A percentile compares a stretch with the other conserved stretches of the same genome.
These are phyloP conservation scores for Pseudoperonospora humuli DNA, from an alignment of 352 stramenopile genomes.

Conservation along the genomic window DNA sequence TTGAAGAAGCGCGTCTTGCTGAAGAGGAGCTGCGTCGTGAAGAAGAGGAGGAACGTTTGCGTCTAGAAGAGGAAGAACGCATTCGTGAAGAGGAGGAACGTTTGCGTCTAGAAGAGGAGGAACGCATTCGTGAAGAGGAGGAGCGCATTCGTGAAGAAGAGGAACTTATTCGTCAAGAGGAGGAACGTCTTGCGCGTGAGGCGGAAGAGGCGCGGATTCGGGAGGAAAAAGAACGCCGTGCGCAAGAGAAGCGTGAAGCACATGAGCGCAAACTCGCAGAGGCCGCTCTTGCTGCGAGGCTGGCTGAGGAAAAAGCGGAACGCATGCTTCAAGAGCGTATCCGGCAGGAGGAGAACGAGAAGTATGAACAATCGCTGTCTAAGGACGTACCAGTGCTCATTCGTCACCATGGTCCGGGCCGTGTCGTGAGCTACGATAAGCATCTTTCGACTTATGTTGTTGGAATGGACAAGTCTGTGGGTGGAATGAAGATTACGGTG, in stretches of 20 bases:
- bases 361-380: conserved; percentile 81
- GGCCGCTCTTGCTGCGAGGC: conserved; percentile 33
- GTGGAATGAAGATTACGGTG: conserved; percentile 63
- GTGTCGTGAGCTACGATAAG: conserved; percentile 73
- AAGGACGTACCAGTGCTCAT: conserved; percentile 84
- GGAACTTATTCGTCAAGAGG: conserved; percentile 23
- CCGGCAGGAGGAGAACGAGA: conserved; percentile 63
- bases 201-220: conserved; percentile 22
- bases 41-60: conserved; percentile 26
- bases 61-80: conserved; percentile 22
- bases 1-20: conserved; percentile 20
- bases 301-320: conserved; percentile 37
- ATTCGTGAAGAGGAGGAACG: conserved; percentile 14
- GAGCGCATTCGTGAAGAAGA: conserved; percentile 24
- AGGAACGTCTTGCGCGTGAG: conserved; percentile 21
- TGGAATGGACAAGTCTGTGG: conserved; percentile 56
- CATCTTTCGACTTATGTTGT: conserved; percentile 71
- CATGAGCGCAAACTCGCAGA: conserved; percentile 41
- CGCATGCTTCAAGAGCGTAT: conserved; percentile 37
- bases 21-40: conserved; percentile 13
- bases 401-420: conserved; percentile 56
- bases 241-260: conserved; percentile 24
- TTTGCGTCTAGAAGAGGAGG: conserved; percentile 22
- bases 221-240: conserved; percentile 27
- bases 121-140: conserved; percentile 17